Evolutionary conservation across 257 asterid genomes (phyloP).

Genomic region (Plantago ovata): DNA sequence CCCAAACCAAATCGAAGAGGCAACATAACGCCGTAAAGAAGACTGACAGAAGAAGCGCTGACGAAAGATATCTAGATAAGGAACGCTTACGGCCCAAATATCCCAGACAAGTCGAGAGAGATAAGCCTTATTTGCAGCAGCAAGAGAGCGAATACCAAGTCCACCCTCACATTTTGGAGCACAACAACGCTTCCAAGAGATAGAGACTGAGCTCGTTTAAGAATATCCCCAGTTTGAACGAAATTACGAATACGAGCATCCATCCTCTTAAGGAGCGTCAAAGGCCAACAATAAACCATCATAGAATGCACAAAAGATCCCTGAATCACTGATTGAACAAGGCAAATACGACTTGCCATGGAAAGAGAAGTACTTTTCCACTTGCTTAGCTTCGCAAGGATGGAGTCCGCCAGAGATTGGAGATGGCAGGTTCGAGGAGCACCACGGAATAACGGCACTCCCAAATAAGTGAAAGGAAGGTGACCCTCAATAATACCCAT

Average conservation of each 20-base stretch:
- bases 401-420: neutral
- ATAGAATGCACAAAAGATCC: neutral
- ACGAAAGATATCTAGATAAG: neutral
- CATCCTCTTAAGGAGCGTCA: neutral
- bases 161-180: neutral
- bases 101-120: neutral
- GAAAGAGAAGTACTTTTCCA: neutral
- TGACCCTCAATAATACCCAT: neutral
- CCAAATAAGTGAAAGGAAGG: too few species aligned
- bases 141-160: neutral
- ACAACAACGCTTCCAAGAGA: neutral
- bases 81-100: neutral
- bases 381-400: too few species aligned
- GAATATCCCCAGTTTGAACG: neutral
- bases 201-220: neutral
- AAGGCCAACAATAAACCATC: neutral
- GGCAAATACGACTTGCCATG: neutral
- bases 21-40: too few species aligned
- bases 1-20: too few species aligned
- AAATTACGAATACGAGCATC: neutral
- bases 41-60: too few species aligned
- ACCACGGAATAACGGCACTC: too few species aligned
- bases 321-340: neutral
- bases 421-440: too few species aligned
- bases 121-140: neutral